These are phyloP conservation scores for Pichia sp. DNA, from an alignment of 1,139 yeast species.

Conservation along the genomic window DNA sequence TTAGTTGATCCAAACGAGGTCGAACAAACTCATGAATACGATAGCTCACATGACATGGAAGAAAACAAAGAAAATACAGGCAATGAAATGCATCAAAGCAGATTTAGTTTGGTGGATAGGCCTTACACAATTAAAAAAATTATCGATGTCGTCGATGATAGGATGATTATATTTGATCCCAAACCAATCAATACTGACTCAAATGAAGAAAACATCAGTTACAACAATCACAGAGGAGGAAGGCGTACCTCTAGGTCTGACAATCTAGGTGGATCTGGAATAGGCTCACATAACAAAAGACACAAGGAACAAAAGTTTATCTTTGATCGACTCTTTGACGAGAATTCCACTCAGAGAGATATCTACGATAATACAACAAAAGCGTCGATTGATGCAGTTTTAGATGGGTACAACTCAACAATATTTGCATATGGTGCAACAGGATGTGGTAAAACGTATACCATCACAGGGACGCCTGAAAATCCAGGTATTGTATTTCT, in stretches of 20 bases:
- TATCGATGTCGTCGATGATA: conserved; percentile 77
- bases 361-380: conserved; percentile 62
- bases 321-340: conserved; percentile 75
- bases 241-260: conserved; percentile 15
- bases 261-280: conserved; percentile 12
- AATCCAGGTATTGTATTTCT: conserved; percentile 77
- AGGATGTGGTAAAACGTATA: conserved; percentile 97
- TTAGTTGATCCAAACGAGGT: too few relatives aligned
- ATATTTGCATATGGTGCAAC: conserved; percentile 98
- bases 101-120: too few relatives aligned
- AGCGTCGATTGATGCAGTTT: conserved; percentile 64
- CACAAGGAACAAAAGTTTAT: conserved; percentile 74
- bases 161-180: conserved; percentile 88
- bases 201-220: conserved; percentile 41
- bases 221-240: too few relatives aligned
- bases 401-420: conserved; percentile 85
- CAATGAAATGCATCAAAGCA: too few relatives aligned
- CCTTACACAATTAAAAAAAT: conserved; percentile 50
- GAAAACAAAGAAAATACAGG: too few relatives aligned
- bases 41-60: too few relatives aligned
- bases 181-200: conserved; percentile 61
- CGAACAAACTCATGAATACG: too few relatives aligned
- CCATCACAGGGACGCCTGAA: conserved; percentile 69
- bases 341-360: conserved; percentile 52
- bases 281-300: conserved; percentile 34